phyloP scores from a whole-genome alignment of 306 rosid species.

The Vigna nakashimae region DNA sequence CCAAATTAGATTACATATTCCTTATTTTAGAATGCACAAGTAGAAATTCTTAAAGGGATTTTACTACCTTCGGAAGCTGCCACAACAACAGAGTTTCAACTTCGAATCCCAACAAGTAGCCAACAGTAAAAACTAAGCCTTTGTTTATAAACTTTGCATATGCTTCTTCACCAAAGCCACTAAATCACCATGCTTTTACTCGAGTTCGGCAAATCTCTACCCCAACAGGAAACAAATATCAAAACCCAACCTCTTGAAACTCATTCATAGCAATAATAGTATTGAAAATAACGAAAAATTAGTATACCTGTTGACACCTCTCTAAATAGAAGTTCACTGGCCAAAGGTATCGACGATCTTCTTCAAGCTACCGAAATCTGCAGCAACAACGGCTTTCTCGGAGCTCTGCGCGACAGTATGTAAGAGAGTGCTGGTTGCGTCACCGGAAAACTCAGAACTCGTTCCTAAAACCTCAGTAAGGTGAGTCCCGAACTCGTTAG shows the following conservation, averaged over 20 bases:
- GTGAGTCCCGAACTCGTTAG: no score
- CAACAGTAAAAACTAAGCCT: conserved; percentile 74
- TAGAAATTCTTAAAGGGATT: conserved; percentile 3
- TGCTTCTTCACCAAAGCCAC: conserved; percentile 40
- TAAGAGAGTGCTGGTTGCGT: no score
- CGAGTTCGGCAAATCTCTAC: conserved; percentile 17
- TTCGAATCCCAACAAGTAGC: conserved; percentile 71
- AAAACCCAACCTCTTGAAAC: conserved; percentile 65
- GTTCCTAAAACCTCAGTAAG: no score
- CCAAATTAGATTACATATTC: not conserved
- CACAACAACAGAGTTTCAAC: conserved; percentile 62
- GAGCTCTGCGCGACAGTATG: no score
- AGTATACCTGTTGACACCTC: no score
- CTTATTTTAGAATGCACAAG: not conserved
- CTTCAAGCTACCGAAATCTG: no score
- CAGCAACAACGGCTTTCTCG: no score
- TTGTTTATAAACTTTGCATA: conserved; percentile 47
- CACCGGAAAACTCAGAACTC: no score
- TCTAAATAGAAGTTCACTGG: no score
- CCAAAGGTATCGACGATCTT: no score
- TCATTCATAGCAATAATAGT: conserved; percentile 32
- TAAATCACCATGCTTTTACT: conserved; percentile 29
- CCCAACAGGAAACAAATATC: conserved; percentile 14
- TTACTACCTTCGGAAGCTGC: conserved; percentile 47
- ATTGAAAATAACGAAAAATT: no score